Base-by-base conservation (phyloP, 2,329 filamentous ascomycete genomes). In the Cladophialophora bantiana region DNA sequence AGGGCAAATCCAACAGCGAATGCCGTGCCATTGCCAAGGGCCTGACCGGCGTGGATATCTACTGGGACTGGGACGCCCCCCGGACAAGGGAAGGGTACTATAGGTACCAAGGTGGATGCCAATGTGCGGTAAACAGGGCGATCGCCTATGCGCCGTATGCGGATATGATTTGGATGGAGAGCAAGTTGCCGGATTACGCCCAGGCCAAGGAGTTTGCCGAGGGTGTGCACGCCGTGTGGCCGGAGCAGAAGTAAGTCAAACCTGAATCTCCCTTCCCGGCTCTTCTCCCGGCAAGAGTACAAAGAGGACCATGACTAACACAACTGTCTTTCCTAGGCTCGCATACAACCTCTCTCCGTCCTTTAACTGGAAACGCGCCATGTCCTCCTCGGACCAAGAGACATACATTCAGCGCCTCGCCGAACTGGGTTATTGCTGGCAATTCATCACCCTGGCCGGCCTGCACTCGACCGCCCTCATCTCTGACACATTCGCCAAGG, bases 91-190 rank as follows among this genome's bases (percentile, higher is more conserved):
- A 99, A 83, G 95, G 95, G 12, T 99, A 90, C 87, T 98, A 97
- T 85, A 86, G 95, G 69, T 90, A 97, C 78, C 86, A 92, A 80
- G 95, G 95, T 68, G 95, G 95, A 67, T 96, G 92, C 75, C 89
- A 93, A 79, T 96, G 92, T 78, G 93, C 94, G 67, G 84, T 98
- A 78, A 96, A 95, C 85, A 89, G 94, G 56, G 94, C 94, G 38
- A 83, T 96, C 66, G 93, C 94, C 5, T 98, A 96, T 77, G 94
- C 92, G 0, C 94, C 95, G 1, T 97, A 96, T 82, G 91, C 90
- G 70, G 94, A 98, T 76, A 89, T 96, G 78, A 96, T 99, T 80
- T 99, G 95, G 95, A 99, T 99, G 95, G 95, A 99, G 87, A 94
- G 90, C 83, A 97, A 97, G 83, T 85, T 97, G 72, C 95, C 95